These are phyloP conservation scores for Scalesia atractyloides DNA, from an alignment of 129 eudicot genomes.

Conservation along the genomic window DNA sequence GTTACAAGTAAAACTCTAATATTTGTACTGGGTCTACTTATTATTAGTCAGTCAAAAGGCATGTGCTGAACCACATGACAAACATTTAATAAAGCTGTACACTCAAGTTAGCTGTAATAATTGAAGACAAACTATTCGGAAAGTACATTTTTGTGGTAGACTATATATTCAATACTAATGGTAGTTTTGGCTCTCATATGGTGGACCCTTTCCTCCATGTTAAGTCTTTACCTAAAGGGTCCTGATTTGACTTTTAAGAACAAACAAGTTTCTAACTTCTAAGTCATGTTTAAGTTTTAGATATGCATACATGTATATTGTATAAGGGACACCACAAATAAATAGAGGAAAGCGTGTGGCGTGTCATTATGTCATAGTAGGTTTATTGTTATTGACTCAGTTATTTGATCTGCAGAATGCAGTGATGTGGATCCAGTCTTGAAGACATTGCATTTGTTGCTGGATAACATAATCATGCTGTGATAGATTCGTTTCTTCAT, in stretches of 20 bases:
- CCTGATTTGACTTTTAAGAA: conserved; percentile 21
- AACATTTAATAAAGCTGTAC: conserved; percentile 17
- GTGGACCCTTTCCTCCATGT: conserved; percentile 23
- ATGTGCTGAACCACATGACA: conserved; percentile 28
- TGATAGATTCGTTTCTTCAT: conserved; percentile 16
- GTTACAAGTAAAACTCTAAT: conserved; percentile 4
- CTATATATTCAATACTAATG: background rate
- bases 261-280: background rate
- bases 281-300: background rate
- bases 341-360: background rate
- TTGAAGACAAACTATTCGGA: background rate
- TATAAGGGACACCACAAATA: conserved; percentile 3
- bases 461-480: background rate
- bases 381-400: background rate
- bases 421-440: background rate
- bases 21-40: conserved; percentile 5
- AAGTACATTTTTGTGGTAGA: background rate
- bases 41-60: conserved; percentile 8
- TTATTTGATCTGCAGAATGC: conserved; percentile 17
- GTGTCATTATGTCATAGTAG: conserved; percentile 4
- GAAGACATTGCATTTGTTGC: conserved; percentile 8
- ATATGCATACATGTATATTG: background rate
- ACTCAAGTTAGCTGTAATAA: background rate
- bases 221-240: background rate
- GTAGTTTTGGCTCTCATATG: conserved; percentile 6